phyloP scores from a whole-genome alignment of 2,329 filamentous ascomycete genomes.

The Purpureocillium takamizusanense region DNA sequence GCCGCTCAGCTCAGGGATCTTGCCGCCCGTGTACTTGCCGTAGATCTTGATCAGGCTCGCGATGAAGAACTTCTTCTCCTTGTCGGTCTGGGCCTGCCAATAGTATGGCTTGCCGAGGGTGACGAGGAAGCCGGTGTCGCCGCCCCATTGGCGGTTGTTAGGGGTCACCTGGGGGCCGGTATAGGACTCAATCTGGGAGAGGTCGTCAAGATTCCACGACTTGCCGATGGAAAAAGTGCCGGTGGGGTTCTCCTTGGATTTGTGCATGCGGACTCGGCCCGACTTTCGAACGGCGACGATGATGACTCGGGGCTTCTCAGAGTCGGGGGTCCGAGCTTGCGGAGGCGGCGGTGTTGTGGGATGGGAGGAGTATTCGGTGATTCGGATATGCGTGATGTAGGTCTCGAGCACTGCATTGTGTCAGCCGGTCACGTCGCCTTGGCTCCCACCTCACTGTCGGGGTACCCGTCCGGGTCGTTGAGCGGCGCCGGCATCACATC shows the following conservation, averaged over 20 bases:
- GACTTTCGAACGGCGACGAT: slow-evolving; percentile 90
- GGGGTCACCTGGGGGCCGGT: slow-evolving; percentile 50
- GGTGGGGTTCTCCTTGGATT: slow-evolving; percentile 90
- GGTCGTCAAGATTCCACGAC: slow-evolving; percentile 92
- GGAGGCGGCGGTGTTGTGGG: slow-evolving; percentile 80
- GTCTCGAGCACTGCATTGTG: slow-evolving; percentile 51
- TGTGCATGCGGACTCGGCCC: slow-evolving; percentile 89
- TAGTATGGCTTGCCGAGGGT: slow-evolving; percentile 92
- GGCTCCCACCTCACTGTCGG: too few species aligned
- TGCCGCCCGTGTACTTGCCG: slow-evolving; percentile 88
- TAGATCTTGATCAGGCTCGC: slow-evolving; percentile 94
- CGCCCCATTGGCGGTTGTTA: slow-evolving; percentile 65
- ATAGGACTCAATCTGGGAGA: slow-evolving; percentile 76
- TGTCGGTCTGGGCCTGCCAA: slow-evolving; percentile 86
- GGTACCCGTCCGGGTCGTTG: too few species aligned
- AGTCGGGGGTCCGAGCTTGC: slow-evolving; percentile 55
- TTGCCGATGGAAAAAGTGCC: slow-evolving; percentile 96
- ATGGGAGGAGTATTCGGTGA: slow-evolving; percentile 76
- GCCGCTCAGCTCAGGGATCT: slow-evolving; percentile 66
- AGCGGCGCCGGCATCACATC: too few species aligned
- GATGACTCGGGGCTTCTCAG: slow-evolving; percentile 84
- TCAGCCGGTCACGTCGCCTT: too few species aligned
- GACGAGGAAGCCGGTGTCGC: slow-evolving; percentile 75
- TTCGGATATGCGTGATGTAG: slow-evolving; percentile 94
- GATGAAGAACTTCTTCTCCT: slow-evolving; percentile 99